Evolutionary conservation across 805 yeast genomes (phyloP).

Genomic region (Diddensiella transvaalensis): DNA sequence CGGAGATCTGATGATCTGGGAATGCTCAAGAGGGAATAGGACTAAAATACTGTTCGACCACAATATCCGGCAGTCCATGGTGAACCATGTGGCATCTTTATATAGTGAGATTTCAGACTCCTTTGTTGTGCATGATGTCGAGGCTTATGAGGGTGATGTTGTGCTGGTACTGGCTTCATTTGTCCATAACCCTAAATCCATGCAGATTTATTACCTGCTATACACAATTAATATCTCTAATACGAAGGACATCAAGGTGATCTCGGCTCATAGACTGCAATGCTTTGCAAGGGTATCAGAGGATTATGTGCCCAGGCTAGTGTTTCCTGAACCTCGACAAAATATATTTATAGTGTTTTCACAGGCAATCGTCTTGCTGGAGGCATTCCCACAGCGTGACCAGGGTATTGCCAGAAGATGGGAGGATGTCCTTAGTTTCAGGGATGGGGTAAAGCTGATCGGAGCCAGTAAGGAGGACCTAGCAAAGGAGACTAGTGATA

Average conservation of each 20-base stretch:
- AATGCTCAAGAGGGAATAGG: slow-evolving; percentile 44
- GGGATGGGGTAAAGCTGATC: slow-evolving; percentile 47
- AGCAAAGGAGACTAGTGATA: slow-evolving; percentile 23
- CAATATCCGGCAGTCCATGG: slow-evolving; percentile 36
- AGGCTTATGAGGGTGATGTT: slow-evolving; percentile 42
- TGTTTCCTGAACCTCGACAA: slow-evolving; percentile 53
- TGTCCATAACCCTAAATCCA: slow-evolving; percentile 29
- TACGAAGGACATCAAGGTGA: slow-evolving; percentile 43
- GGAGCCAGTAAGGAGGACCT: slow-evolving; percentile 56
- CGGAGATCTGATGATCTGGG: slow-evolving; percentile 50
- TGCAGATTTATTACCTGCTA: slow-evolving; percentile 43
- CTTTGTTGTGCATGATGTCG: slow-evolving; percentile 60
- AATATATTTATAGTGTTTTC: slow-evolving; percentile 61
- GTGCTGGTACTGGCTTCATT: slow-evolving; percentile 51
- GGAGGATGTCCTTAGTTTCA: slow-evolving; percentile 75
- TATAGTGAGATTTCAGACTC: slow-evolving; percentile 51
- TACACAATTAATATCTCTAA: slow-evolving; percentile 50
- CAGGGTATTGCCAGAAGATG: slow-evolving; percentile 46
- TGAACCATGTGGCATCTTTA: slow-evolving; percentile 41
- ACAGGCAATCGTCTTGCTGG: slow-evolving; percentile 63
- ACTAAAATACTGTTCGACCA: slow-evolving; percentile 39
- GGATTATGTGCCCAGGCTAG: slow-evolving; percentile 44
- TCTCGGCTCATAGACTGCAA: slow-evolving; percentile 64
- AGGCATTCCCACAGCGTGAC: slow-evolving; percentile 44
- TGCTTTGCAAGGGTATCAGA: slow-evolving; percentile 38